Evolutionary conservation across 495 filamentous ascomycete genomes (phyloP).

Genomic region (Daldinia decipiens): DNA sequence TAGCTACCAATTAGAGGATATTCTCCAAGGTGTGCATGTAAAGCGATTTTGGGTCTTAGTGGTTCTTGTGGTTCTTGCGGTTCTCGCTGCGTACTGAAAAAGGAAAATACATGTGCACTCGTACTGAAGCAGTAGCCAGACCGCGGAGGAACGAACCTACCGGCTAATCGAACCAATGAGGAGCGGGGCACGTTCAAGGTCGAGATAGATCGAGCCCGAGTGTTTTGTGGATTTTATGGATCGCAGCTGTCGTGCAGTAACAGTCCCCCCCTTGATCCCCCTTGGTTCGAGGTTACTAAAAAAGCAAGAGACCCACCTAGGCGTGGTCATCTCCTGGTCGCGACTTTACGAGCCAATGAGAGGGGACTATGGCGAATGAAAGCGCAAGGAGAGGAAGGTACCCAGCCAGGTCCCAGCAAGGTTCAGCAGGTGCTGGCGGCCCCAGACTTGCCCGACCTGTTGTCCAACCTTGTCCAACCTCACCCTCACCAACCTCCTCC

Average conservation of each 20-base stretch:
- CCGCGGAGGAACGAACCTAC: constrained; percentile 29
- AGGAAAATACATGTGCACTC: constrained; percentile 14
- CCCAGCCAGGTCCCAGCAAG: constrained; percentile 1
- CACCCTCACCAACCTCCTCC: constrained; percentile 47
- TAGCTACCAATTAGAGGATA: constrained; percentile 36
- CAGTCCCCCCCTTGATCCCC: constrained; percentile 16
- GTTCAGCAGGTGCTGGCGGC: constrained; percentile 27
- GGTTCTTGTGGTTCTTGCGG: constrained; percentile 26
- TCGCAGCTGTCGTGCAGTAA: constrained; percentile 47
- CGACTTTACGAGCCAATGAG: constrained; percentile 28
- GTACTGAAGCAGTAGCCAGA: constrained; percentile 21
- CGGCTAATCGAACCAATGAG: constrained; percentile 35
- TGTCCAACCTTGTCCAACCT: constrained; percentile 40
- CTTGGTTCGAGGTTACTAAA: constrained; percentile 23
- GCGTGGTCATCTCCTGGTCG: constrained; percentile 21
- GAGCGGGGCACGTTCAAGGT: neutral
- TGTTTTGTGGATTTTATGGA: constrained; percentile 30
- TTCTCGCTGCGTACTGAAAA: constrained; percentile 7
- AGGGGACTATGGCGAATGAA: constrained; percentile 1
- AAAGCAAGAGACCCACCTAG: constrained; percentile 34
- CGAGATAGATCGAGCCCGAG: constrained; percentile 31
- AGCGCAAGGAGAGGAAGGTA: constrained; percentile 1
- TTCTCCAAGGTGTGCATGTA: constrained; percentile 39
- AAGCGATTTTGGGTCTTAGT: constrained; percentile 19
- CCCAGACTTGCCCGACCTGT: constrained; percentile 42